Evolutionary conservation across 139 green algal species (phyloP).

Genomic region (Auxenochlorella pyrenoidosa): DNA sequence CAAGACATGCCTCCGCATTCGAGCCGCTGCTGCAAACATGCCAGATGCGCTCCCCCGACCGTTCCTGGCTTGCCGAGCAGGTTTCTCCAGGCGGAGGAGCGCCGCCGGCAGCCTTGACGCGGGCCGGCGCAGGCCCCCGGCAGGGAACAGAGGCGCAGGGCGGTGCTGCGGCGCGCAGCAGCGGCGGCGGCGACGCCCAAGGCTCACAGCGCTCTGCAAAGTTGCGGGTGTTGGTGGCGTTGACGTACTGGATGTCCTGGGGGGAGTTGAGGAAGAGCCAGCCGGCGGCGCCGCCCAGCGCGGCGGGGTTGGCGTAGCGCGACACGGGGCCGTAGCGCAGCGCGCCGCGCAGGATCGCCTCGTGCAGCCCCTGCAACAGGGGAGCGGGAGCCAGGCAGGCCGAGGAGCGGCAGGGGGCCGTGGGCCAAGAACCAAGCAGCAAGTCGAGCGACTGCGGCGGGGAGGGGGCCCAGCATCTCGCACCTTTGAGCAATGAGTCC

Average conservation of each 20-base stretch:
- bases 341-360: slow-evolving; percentile 64
- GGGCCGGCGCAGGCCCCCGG: no score
- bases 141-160: no score
- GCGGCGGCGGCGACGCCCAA: not conserved
- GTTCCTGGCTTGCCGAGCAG: no score
- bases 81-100: not conserved
- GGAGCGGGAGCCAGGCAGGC: slow-evolving; percentile 44
- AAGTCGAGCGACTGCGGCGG: not conserved
- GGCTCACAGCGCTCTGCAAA: slow-evolving; percentile 66
- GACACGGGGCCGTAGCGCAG: slow-evolving; percentile 63
- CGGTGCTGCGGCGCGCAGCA: not conserved
- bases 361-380: slow-evolving; percentile 59
- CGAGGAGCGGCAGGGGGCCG: not conserved
- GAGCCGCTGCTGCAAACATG: no score
- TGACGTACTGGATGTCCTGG: slow-evolving; percentile 72
- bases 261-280: slow-evolving; percentile 76
- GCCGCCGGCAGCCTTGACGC: no score
- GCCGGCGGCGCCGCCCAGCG: slow-evolving; percentile 61
- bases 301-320: slow-evolving; percentile 66
- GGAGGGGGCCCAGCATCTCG: no score
- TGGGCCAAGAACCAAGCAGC: not conserved
- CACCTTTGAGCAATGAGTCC: no score
- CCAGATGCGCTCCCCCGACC: no score
- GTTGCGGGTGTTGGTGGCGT: slow-evolving; percentile 70
- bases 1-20: no score